Conservation (phyloP, 768 basidiomycete genomes). For the Inosperma sp. region DNA sequence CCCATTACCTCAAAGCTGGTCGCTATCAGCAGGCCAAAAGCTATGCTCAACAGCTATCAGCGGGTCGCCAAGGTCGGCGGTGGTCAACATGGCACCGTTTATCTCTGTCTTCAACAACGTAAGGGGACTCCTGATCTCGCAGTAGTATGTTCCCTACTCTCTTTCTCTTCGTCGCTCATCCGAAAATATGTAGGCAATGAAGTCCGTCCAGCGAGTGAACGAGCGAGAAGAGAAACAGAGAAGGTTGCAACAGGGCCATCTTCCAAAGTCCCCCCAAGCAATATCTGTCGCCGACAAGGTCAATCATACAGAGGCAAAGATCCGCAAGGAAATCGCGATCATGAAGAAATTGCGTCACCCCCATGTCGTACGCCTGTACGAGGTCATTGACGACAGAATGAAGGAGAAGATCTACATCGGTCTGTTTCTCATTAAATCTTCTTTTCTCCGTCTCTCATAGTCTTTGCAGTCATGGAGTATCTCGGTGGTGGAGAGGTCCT, state of each 20-base stretch:
- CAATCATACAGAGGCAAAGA: conserved; percentile 73
- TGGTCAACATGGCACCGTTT: conserved; percentile 90
- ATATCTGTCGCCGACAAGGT: conserved; percentile 63
- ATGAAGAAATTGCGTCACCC: conserved; percentile 96
- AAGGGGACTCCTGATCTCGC: conserved; percentile 37
- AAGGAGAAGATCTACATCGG: conserved; percentile 91
- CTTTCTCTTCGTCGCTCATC: not conserved
- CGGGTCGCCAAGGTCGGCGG: conserved; percentile 73
- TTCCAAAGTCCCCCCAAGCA: conserved; percentile 47
- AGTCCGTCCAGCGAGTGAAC: conserved; percentile 68
- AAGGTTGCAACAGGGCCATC: conserved; percentile 29
- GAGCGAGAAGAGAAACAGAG: conserved; percentile 52
- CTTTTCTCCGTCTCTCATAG: not conserved
- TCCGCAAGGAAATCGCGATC: conserved; percentile 92
- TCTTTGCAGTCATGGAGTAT: conserved; percentile 82
- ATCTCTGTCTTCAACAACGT: conserved; percentile 47
- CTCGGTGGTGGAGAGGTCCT: conserved; percentile 92
- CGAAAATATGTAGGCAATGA: conserved; percentile 58
- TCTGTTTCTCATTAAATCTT: conserved; percentile 26
- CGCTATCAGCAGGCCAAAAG: conserved; percentile 33
- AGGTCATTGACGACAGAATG: conserved; percentile 92
- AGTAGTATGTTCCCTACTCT: conserved; percentile 36
- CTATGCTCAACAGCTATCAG: conserved; percentile 82
- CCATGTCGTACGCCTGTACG: conserved; percentile 82
- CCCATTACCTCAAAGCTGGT: conserved; percentile 35